Evolutionary conservation across 495 filamentous ascomycete species (phyloP).

Genomic region (Penicillium manginii): DNA sequence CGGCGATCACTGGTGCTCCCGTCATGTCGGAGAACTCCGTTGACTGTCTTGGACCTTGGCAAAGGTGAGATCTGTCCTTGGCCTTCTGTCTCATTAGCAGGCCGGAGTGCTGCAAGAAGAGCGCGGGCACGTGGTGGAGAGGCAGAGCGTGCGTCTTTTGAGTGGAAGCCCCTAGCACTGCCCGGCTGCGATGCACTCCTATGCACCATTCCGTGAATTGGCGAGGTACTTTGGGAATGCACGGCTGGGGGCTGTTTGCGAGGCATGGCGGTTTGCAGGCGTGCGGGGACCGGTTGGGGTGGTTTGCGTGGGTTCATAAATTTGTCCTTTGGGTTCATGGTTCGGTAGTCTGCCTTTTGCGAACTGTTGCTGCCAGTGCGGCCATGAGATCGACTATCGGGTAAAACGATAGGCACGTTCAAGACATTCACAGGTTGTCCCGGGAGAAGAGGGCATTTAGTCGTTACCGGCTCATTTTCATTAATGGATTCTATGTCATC

Average conservation of each 20-base stretch:
- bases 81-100: slow-evolving; percentile 19
- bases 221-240: slow-evolving; percentile 32
- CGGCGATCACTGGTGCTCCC: slow-evolving; percentile 12
- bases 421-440: slow-evolving; percentile 85
- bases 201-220: slow-evolving; percentile 29
- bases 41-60: slow-evolving; percentile 12
- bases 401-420: slow-evolving; percentile 72
- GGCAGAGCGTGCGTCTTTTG: slow-evolving; percentile 43
- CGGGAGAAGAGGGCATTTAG: slow-evolving; percentile 80
- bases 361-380: slow-evolving; percentile 43
- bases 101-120: slow-evolving; percentile 40
- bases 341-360: slow-evolving; percentile 58
- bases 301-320: slow-evolving; percentile 71
- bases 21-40: slow-evolving; percentile 4
- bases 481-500: slow-evolving; percentile 75
- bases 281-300: slow-evolving; percentile 51
- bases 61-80: slow-evolving; percentile 12
- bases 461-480: slow-evolving; percentile 69
- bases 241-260: slow-evolving; percentile 42
- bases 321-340: slow-evolving; percentile 78
- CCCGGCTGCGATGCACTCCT: slow-evolving; percentile 42
- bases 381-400: slow-evolving; percentile 45
- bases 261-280: slow-evolving; percentile 61
- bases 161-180: slow-evolving; percentile 30
- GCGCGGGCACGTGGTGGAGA: slow-evolving; percentile 45